A percentile compares a stretch with the other conserved stretches of the same genome.
These are phyloP conservation scores for Hyaloperonospora brassicae DNA, from an alignment of 352 stramenopile genomes.

Conservation along the genomic window DNA sequence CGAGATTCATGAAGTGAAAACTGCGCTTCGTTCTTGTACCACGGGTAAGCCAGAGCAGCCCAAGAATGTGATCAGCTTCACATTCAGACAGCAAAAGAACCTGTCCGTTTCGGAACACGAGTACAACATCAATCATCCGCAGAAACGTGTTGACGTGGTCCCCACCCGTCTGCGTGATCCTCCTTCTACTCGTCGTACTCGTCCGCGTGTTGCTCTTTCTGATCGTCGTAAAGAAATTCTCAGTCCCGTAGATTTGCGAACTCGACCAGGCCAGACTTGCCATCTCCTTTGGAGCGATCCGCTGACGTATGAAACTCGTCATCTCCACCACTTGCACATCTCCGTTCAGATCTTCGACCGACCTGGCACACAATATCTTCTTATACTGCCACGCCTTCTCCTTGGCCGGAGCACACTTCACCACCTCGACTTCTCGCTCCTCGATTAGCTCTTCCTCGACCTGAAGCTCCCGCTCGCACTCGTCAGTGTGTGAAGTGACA, in stretches of 20 bases:
- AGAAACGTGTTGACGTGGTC: constrained; percentile 17
- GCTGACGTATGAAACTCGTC: constrained; percentile 7
- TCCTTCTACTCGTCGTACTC: no score
- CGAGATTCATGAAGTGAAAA: constrained; percentile 26
- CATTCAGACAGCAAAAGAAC: constrained; percentile 36
- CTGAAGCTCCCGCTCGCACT: constrained; percentile 62
- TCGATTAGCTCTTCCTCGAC: constrained; percentile 42
- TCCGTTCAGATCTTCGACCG: constrained; percentile 10
- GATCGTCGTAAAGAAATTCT: constrained; percentile 47
- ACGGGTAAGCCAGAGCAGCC: constrained; percentile 20
- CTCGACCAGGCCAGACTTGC: constrained; percentile 21
- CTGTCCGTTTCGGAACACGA: constrained; percentile 35
- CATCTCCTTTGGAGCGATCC: constrained; percentile 11
- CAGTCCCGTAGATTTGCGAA: constrained; percentile 27
- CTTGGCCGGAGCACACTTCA: no score
- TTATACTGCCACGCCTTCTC: constrained; percentile 18
- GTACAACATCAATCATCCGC: constrained; percentile 31
- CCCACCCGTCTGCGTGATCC: background rate
- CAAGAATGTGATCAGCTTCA: constrained; percentile 35
- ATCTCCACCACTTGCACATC: constrained; percentile 5
- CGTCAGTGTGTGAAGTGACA: constrained; percentile 35
- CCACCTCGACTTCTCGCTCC: constrained; percentile 9
- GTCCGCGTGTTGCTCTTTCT: no score
- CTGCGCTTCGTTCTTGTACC: no score
- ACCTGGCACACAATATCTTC: constrained; percentile 13